phyloP scores from a whole-genome alignment of 345 rosid species.

The Odontarrhena argentea region DNA sequence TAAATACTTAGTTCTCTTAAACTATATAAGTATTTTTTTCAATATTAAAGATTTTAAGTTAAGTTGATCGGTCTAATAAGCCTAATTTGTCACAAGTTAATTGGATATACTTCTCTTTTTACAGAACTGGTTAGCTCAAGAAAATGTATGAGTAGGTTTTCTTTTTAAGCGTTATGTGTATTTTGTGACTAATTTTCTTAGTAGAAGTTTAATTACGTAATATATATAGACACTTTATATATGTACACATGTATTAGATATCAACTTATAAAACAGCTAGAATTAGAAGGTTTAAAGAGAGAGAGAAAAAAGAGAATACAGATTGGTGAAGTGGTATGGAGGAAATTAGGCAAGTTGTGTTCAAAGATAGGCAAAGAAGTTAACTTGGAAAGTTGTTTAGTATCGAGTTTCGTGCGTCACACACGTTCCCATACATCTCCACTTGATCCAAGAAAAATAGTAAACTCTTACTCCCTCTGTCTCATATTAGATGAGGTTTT shows the following conservation, averaged over 20 bases:
- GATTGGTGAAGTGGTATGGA: slow-evolving; percentile 1
- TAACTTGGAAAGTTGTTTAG: slow-evolving; percentile 36
- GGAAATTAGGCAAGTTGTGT: slow-evolving; percentile 19
- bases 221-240: neutral
- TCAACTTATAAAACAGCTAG: neutral
- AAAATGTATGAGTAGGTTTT: no score
- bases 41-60: no score
- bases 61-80: no score
- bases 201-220: neutral
- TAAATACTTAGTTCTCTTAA: no score
- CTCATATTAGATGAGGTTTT: no score
- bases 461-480: no score
- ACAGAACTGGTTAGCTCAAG: no score
- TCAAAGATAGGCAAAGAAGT: slow-evolving; percentile 16
- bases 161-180: no score
- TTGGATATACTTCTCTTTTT: no score
- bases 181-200: neutral
- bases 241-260: no score
- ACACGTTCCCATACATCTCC: slow-evolving; percentile 35
- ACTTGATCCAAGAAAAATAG: slow-evolving; percentile 36
- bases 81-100: no score
- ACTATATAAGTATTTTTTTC: no score
- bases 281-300: neutral
- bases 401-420: slow-evolving; percentile 28
- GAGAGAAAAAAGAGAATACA: neutral